Base-by-base conservation (phyloP, 805 yeast genomes). In the Lachancea kluyveri region DNA sequence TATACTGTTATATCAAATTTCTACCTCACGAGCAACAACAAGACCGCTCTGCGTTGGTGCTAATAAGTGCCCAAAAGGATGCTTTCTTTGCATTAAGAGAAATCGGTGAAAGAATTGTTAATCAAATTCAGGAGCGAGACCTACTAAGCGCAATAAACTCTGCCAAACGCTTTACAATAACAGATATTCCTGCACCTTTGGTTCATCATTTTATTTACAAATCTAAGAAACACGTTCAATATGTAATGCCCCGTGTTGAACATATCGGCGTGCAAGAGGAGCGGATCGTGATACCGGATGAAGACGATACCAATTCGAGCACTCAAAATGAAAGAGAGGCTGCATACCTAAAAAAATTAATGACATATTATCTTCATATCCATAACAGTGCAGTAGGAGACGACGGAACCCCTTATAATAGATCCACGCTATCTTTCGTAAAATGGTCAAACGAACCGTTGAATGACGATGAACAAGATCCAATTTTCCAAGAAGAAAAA, bases 171-270 rank as follows among this genome's bases (percentile, higher is more conserved):
- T 57, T 70, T 17, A 61, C 65, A 32, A 65, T 74, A 5, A 60
- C 67, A 12, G 77, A 69, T 29, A 63, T 76, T 14, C 74, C 74
- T 1, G 79, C 77, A 0, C 74, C 74, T 4, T 42, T 60, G 35
- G 68, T 90, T 8, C 71, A 75, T 39, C 96, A 87, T 59, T 92
- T 88, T 50, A 69, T 87, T 15, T 88, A 75, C 64, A 87, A 84
- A 56, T 73, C 84, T 20, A 78, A 73, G 37, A 61, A 60, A 14
- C 71, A 72, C 35, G 76, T 85, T 11, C 96, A 54, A 33, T 53
- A 50, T 34, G 46, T 50, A 4, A 48, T 49, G 51, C 68, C 42
- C 28, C 32, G 23, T 8, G 24, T 18, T 8, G 26, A 9, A 17
- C 29, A 19, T 3, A 25, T 8, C 8, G 26, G 28, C 24, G 7